Conservation (phyloP, 225 moss, liverwort and hornwort species). For the Marchantia paleacea region DNA sequence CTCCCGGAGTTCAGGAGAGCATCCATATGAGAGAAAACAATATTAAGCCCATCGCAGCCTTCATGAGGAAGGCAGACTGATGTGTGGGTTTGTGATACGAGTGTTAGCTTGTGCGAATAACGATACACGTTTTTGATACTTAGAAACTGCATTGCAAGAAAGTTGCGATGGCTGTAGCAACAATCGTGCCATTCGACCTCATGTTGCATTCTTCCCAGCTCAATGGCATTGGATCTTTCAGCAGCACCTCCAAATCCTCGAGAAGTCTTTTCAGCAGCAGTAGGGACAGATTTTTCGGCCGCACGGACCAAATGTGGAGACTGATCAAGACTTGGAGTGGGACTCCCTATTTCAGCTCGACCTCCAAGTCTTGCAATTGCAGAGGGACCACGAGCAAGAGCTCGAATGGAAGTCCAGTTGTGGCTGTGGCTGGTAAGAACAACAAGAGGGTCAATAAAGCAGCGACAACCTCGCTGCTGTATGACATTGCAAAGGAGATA, state of each 20-base stretch:
- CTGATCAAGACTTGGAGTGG: not conserved
- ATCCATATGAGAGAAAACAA: too few species aligned
- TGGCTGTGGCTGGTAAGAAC: not conserved
- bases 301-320: not conserved
- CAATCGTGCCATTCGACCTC: not conserved
- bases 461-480: not conserved
- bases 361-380: too few species aligned
- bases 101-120: too few species aligned
- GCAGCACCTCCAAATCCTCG: not conserved
- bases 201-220: not conserved
- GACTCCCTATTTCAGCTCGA: not conserved
- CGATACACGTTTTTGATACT: too few species aligned
- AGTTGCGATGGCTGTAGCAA: not conserved
- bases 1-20: too few species aligned
- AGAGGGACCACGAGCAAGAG: too few species aligned
- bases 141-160: too few species aligned
- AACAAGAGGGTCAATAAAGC: not conserved
- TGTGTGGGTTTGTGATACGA: too few species aligned
- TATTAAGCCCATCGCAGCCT: too few species aligned
- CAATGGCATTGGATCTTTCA: not conserved
- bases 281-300: not conserved
- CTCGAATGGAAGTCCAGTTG: not conserved
- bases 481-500: conserved; percentile 8
- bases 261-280: conserved; percentile 3
- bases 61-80: too few species aligned